Evolutionary conservation across 2,329 filamentous ascomycete species (phyloP), one percentile per base, ranked within the genome.

Genomic region (Harringtonia aguacate): DNA sequence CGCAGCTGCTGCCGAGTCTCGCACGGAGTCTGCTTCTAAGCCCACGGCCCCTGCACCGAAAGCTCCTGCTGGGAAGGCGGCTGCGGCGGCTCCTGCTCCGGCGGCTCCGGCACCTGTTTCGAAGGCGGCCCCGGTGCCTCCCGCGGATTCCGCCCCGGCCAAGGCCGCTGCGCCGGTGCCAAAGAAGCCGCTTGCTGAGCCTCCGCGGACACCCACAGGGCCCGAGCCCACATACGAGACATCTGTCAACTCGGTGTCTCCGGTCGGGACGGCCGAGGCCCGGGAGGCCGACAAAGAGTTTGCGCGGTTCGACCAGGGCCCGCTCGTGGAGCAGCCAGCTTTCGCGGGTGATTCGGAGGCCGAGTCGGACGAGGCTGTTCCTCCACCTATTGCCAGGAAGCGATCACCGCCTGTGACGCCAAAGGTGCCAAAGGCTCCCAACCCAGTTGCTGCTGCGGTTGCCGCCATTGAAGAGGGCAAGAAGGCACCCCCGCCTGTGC

Each of bases 271-370:
- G 1, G 63, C 66, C 9, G 76, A 84, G 49, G 72, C 70, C 8
- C 63, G 65, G 35, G 72, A 81, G 52, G 75, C 77, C n/a, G 66
- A 70, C 28, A 63, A 72, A 12, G 80, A 81, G 45, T 79, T 79
- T 52, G 67, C 74, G 15, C 71, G 68, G 21, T 97, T 97, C 57
- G 84, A 92, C 56, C 90, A 97, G 64, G 92, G 89, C 3, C 92
- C 92, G 2, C 72, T 95, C 21, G 63, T 76, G 10, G 88, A 97
- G 45, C 84, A 92, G 60, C 90, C 92, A 4, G 86, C 88, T 1
- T 94, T 94, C 56, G 71, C 61, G 0, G 69, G 66, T 4, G 74
- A 80, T 14, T 62, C 63, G 24, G 68, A 69, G 22, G 66, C 72
- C 21, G 68, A 68, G 30, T 63, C 63, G 7, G 65, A 73, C 9